phyloP scores from a whole-genome alignment of 805 yeast species.

The Ogataea populi-albae region DNA sequence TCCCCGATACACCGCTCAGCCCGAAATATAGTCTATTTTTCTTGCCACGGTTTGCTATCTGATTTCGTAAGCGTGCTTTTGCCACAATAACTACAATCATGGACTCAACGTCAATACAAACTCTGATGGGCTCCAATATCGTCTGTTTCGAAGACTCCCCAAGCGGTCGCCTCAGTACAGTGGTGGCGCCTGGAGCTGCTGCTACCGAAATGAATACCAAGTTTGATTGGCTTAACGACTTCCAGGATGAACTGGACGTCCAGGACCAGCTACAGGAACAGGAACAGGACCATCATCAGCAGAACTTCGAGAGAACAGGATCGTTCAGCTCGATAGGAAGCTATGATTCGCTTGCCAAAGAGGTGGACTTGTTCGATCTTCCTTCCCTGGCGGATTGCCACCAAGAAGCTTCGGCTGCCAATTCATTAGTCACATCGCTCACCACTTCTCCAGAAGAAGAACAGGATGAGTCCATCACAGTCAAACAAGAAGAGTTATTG shows the following conservation, averaged over 20 bases:
- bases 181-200: too few relatives aligned
- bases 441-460: slow-evolving; percentile 14
- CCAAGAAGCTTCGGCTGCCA: neutral
- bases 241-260: slow-evolving; percentile 16
- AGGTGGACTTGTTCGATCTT: slow-evolving; percentile 13
- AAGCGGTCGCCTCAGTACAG: too few relatives aligned
- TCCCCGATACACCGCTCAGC: too few relatives aligned
- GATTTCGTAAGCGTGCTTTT: too few relatives aligned
- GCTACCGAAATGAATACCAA: slow-evolving; percentile 2
- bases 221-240: slow-evolving; percentile 17
- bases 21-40: too few relatives aligned
- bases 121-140: too few relatives aligned
- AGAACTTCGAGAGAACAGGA: slow-evolving; percentile 4
- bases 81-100: too few relatives aligned
- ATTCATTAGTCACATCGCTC: slow-evolving; percentile 3
- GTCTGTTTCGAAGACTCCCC: too few relatives aligned
- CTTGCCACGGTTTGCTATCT: too few relatives aligned
- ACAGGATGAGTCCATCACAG: slow-evolving; percentile 1
- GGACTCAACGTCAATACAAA: too few relatives aligned
- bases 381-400: slow-evolving; percentile 4
- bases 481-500: slow-evolving; percentile 3
- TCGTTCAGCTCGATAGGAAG: slow-evolving; percentile 17
- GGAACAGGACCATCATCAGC: neutral
- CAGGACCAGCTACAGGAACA: neutral
- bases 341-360: slow-evolving; percentile 6